Conservation (phyloP, 495 filamentous ascomycete genomes). For the Hypoxylon trugodes region DNA sequence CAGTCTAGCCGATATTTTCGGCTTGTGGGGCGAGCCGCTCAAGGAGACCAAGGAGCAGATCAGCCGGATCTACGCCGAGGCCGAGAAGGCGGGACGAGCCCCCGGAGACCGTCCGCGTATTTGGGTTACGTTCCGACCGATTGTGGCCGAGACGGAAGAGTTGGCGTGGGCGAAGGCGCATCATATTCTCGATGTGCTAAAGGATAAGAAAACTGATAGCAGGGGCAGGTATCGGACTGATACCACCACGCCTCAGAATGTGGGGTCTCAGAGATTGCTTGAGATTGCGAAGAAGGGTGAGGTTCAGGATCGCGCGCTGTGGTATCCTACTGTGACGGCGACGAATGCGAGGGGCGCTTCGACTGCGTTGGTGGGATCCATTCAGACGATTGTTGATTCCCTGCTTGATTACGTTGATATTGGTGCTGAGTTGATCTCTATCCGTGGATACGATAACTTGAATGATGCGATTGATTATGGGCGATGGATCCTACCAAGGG, state of each 20-base stretch:
- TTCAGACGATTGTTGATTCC: conserved; percentile 57
- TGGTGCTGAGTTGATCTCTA: conserved; percentile 61
- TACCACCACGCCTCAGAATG: conserved; percentile 57
- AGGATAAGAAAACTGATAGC: conserved; percentile 43
- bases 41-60: conserved; percentile 65
- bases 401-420: conserved; percentile 63
- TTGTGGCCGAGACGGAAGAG: conserved; percentile 63
- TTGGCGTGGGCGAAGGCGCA: conserved; percentile 63
- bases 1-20: conserved; percentile 62
- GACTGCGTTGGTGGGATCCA: conserved; percentile 61
- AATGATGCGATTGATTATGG: conserved; percentile 65
- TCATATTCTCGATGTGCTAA: conserved; percentile 54
- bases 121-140: conserved; percentile 66
- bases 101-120: conserved; percentile 56
- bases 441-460: conserved; percentile 63
- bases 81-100: conserved; percentile 52
- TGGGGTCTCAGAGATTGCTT: conserved; percentile 61
- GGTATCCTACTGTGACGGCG: conserved; percentile 65
- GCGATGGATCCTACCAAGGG: conserved; percentile 56
- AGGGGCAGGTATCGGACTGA: conserved; percentile 41
- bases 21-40: conserved; percentile 64
- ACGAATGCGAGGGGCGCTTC: conserved; percentile 64
- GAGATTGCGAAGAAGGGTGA: conserved; percentile 62
- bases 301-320: conserved; percentile 63
- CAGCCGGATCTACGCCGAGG: conserved; percentile 61